Base-by-base conservation (phyloP, 257 asterid genomes). In the Echites panduratus region DNA sequence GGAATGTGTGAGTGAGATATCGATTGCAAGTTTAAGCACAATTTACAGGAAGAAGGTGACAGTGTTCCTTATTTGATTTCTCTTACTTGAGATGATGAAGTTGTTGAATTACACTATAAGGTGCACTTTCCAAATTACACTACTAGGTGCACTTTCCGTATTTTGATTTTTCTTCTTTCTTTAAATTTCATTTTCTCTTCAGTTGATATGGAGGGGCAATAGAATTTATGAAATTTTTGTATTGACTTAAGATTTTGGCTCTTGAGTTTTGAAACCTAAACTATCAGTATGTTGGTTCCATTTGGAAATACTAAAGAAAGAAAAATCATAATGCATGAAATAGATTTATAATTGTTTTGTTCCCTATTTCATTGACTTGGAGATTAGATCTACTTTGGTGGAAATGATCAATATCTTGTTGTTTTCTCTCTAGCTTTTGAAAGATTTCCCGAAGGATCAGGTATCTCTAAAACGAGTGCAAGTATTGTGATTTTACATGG, bases 1-100 rank as follows among this genome's bases (percentile, higher is more conserved):
- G 99, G 99, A 74, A 87, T 83, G 82, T 94, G 99, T 85, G 97
- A 91, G 79, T 87, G 89, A 79, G 99, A 97, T 54, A 91, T 91
- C 72, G 96, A 88, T 78, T 94, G 99, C 90, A 89, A 75, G 54
- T 94, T 82, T 83, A 91, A 87, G 87, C 99, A 94, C 80, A 86
- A 77, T 73, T 81, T 91, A 73, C 89, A 83, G 63, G 98, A 89
- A 76, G 95, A 87, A 82, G 85, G 86, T 75, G 86, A 80, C 76
- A 80, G 79, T 38, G 70, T 89, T 76, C 53, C 66, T 47, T 89
- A 83, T 80, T 83, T 88, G 49, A 82, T 89, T 66, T 88, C 90
- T 19, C 82, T 89, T 1, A 82, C 81, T 71, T 87, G 97, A 71
- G 99, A 94, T 80, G 90, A 89, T 75, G 65, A 82, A 72, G 97